A percentile compares a stretch with the other conserved stretches of the same genome.
phyloP scores from a whole-genome alignment of 1,139 yeast species.

The Zhuliangozyma blackwelliae region DNA sequence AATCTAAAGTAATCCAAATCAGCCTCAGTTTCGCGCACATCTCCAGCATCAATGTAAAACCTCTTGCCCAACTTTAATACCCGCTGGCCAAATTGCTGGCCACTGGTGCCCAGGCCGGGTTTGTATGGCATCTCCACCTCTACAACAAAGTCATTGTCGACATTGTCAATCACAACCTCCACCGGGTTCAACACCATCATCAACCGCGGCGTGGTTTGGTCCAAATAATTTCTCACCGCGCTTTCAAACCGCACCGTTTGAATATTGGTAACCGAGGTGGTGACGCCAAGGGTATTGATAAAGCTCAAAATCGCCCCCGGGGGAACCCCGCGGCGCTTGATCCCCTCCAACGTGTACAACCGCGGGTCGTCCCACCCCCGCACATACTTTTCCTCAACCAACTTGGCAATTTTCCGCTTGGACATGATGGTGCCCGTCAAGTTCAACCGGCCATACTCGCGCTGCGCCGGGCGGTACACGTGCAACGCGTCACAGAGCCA shows the following conservation, averaged over 20 bases:
- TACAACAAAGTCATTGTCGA: constrained; percentile 63
- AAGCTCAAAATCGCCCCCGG: constrained; percentile 97
- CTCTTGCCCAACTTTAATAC: constrained; percentile 70
- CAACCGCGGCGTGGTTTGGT: constrained; percentile 87
- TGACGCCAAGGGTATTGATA: constrained; percentile 93
- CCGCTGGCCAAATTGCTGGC: constrained; percentile 69
- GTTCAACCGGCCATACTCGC: constrained; percentile 96
- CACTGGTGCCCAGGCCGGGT: no score
- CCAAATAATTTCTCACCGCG: constrained; percentile 82
- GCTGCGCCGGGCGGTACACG: constrained; percentile 96
- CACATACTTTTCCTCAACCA: constrained; percentile 76
- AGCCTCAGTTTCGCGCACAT: constrained; percentile 36
- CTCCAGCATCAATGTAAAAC: constrained; percentile 81
- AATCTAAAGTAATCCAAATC: constrained; percentile 69
- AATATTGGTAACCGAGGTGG: constrained; percentile 87
- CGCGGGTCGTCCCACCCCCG: constrained; percentile 99
- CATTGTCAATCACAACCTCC: constrained; percentile 76
- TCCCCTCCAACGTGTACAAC: constrained; percentile 87
- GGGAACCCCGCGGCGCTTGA: constrained; percentile 96
- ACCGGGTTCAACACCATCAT: constrained; percentile 92
- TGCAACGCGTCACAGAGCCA: constrained; percentile 97
- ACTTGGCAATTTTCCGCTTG: constrained; percentile 90
- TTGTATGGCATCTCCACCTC: constrained; percentile 72
- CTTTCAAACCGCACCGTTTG: constrained; percentile 87
- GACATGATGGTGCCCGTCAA: constrained; percentile 92